Evolutionary conservation across 192 early-diverging fungal species (phyloP).

Genomic region (Pilobolus umbonatus): DNA sequence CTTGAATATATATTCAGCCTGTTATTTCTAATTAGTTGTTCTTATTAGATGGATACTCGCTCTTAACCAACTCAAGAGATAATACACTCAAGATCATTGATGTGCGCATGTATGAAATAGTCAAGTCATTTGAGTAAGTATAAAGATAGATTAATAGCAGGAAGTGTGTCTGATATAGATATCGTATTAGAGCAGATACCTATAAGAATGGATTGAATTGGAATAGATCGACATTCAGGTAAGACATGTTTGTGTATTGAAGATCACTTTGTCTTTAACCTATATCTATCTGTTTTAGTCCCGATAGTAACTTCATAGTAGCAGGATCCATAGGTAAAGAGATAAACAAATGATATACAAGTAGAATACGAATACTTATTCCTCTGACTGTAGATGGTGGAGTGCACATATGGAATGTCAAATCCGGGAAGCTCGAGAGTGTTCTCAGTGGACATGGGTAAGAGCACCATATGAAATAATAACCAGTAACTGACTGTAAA

Average conservation of each 20-base stretch:
- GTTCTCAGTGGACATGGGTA: constrained; percentile 69
- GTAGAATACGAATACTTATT: neutral
- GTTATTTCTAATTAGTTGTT: neutral
- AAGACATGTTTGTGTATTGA: no score
- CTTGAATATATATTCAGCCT: neutral
- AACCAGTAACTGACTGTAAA: neutral
- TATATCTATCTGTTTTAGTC: constrained; percentile 46
- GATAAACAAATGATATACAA: neutral
- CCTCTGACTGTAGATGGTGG: constrained; percentile 52
- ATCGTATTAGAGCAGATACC: constrained; percentile 50
- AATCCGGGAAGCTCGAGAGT: constrained; percentile 60
- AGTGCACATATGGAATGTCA: constrained; percentile 76
- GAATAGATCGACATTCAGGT: constrained; percentile 78
- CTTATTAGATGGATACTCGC: constrained; percentile 54
- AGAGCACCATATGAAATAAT: neutral
- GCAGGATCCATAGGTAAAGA: constrained; percentile 63
- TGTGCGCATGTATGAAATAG: constrained; percentile 66
- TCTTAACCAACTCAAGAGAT: constrained; percentile 93
- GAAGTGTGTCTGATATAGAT: neutral
- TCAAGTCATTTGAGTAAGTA: constrained; percentile 58
- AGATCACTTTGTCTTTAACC: neutral
- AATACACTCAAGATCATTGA: constrained; percentile 88
- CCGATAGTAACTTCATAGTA: constrained; percentile 78
- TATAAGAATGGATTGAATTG: constrained; percentile 87
- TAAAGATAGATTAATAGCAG: constrained; percentile 7